Percentiles rank a stretch among this genome's conserved stretches.
phyloP scores from a whole-genome alignment of 1,284 basidiomycete genomes.

The Neolentinus lepideus region DNA sequence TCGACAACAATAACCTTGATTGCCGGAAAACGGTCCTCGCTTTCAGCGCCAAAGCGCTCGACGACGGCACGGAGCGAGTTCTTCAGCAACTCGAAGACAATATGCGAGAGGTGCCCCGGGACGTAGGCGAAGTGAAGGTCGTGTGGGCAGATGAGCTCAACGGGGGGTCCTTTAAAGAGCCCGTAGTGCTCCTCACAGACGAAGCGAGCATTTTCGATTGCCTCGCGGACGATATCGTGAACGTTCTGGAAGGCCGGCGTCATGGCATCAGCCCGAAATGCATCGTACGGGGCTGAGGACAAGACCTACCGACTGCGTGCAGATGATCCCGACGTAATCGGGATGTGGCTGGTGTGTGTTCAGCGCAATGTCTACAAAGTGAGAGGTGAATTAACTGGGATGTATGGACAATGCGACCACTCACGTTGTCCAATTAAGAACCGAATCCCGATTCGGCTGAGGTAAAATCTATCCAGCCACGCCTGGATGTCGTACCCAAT shows the following conservation, averaged over 20 bases:
- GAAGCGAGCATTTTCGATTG: slow-evolving; percentile 97
- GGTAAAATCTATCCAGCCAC: slow-evolving; percentile 97
- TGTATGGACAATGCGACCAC: slow-evolving; percentile 19
- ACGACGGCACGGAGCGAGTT: slow-evolving; percentile 97
- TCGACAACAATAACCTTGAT: slow-evolving; percentile 98
- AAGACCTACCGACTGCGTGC: slow-evolving; percentile 76
- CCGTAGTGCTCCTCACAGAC: slow-evolving; percentile 85
- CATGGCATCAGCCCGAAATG: slow-evolving; percentile 4
- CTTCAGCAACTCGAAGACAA: slow-evolving; percentile 97
- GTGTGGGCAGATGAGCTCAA: slow-evolving; percentile 92
- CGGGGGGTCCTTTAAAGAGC: slow-evolving; percentile 94
- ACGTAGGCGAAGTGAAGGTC: slow-evolving; percentile 93
- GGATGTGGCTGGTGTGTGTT: slow-evolving; percentile 85
- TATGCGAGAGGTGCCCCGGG: slow-evolving; percentile 93
- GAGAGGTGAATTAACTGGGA: slow-evolving; percentile 1
- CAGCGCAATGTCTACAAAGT: slow-evolving; percentile 72
- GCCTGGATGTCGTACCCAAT: slow-evolving; percentile 89
- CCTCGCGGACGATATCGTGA: slow-evolving; percentile 95
- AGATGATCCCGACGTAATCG: slow-evolving; percentile 98
- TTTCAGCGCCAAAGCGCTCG: slow-evolving; percentile 83
- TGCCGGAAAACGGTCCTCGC: slow-evolving; percentile 80
- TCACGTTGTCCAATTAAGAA: slow-evolving; percentile 91
- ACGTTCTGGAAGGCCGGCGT: slow-evolving; percentile 59
- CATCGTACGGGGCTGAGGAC: slow-evolving; percentile 4
- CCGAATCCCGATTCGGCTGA: slow-evolving; percentile 94